Evolutionary conservation across 371 early-diverging fungal species (phyloP).

Genomic region (Mucor irregularis): DNA sequence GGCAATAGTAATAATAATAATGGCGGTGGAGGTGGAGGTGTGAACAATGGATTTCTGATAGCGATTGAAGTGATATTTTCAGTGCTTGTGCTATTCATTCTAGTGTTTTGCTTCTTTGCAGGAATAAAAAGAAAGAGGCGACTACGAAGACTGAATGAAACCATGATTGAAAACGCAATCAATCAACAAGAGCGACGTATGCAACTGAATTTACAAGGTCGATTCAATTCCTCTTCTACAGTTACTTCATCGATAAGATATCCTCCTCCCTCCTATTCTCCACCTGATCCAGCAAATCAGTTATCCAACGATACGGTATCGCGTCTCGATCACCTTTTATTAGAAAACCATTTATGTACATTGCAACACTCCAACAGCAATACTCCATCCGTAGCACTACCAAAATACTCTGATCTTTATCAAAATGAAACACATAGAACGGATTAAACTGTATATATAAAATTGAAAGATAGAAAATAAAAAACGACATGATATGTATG

Average conservation of each 20-base stretch:
- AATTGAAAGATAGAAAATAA: no score
- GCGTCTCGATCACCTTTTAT: conserved; percentile 9
- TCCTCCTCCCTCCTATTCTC: conserved; percentile 6
- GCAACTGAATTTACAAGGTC: neutral
- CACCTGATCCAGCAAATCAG: conserved; percentile 4
- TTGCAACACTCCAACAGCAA: neutral
- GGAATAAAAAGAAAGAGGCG: neutral
- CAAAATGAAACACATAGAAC: neutral
- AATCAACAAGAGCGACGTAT: conserved; percentile 1
- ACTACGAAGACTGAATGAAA: neutral
- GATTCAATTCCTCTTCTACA: conserved; percentile 1
- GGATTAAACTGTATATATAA: no score
- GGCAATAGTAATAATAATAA: neutral
- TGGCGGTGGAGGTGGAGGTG: neutral
- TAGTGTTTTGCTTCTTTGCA: conserved; percentile 5
- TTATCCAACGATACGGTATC: conserved; percentile 2
- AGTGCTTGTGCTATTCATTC: neutral
- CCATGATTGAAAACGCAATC: conserved; percentile 7
- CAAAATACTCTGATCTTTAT: conserved; percentile 9
- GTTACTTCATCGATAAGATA: neutral
- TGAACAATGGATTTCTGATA: neutral
- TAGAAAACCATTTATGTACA: conserved; percentile 10
- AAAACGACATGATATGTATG: no score
- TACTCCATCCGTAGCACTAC: neutral
- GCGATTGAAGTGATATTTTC: conserved; percentile 13